A percentile compares a stretch with the other conserved stretches of the same genome.
Conservation (phyloP, 2,329 filamentous ascomycete genomes). For the Fusarium decemcellulare region DNA sequence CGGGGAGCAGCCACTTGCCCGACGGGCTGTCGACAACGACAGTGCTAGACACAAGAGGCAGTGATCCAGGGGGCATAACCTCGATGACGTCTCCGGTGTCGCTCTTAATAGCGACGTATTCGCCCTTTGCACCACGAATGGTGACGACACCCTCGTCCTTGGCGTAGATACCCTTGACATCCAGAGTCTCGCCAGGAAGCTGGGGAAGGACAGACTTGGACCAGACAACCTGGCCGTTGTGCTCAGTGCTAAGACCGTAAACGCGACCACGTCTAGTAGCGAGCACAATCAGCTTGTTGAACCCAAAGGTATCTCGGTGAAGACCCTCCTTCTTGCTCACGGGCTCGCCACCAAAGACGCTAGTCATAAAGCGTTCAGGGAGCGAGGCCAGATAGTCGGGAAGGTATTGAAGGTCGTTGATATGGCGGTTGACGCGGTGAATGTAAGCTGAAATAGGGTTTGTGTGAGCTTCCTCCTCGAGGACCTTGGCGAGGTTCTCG, state of each 20-base stretch:
- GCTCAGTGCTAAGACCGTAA: constrained; percentile 83
- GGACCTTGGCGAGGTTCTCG: constrained; percentile 82
- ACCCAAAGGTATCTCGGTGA: constrained; percentile 84
- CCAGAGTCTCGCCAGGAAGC: constrained; percentile 69
- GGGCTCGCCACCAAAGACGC: constrained; percentile 71
- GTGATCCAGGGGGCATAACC: constrained; percentile 53
- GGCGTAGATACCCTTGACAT: constrained; percentile 77
- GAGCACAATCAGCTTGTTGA: constrained; percentile 87
- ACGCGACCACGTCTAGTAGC: constrained; percentile 85
- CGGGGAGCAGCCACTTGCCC: constrained; percentile 68
- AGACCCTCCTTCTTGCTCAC: constrained; percentile 61
- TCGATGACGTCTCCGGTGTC: constrained; percentile 67
- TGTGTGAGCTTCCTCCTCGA: constrained; percentile 89
- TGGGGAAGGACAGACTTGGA: constrained; percentile 74
- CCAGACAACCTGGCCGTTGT: constrained; percentile 83
- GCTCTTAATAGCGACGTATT: constrained; percentile 70
- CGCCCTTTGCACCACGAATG: constrained; percentile 72
- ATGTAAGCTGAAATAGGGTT: constrained; percentile 87
- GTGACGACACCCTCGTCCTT: constrained; percentile 71
- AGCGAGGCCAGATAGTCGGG: constrained; percentile 80
- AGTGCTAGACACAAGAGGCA: constrained; percentile 54
- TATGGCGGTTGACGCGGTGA: constrained; percentile 86
- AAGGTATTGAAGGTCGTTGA: constrained; percentile 82
- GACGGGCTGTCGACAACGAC: constrained; percentile 66
- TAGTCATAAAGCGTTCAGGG: constrained; percentile 77